Percentiles rank a stretch among this genome's conserved stretches.
These are phyloP conservation scores for Hyaloscypha bicolor DNA, from an alignment of 495 filamentous ascomycete species.

Conservation along the genomic window DNA sequence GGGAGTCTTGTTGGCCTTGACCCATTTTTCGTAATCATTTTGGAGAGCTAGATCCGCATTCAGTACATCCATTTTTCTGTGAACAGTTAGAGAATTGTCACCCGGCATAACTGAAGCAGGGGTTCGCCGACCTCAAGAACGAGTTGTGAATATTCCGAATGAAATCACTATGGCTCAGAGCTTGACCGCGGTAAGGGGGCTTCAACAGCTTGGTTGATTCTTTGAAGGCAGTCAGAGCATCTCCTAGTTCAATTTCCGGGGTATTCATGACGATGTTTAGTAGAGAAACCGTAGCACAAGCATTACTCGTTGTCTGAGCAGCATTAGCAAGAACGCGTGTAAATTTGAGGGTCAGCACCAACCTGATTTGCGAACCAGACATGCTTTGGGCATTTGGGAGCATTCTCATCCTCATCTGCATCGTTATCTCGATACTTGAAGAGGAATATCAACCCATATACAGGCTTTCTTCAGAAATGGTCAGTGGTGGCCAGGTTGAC, in stretches of 20 bases:
- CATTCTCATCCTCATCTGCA: slow-evolving; percentile 51
- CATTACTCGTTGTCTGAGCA: slow-evolving; percentile 71
- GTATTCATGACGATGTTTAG: slow-evolving; percentile 92
- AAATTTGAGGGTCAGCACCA: not conserved
- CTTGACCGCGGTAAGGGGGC: slow-evolving; percentile 73
- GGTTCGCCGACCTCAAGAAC: slow-evolving; percentile 67
- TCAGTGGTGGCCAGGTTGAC: not conserved
- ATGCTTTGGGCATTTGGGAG: slow-evolving; percentile 58
- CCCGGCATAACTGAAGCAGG: no score
- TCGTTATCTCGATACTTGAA: slow-evolving; percentile 68
- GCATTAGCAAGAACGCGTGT: slow-evolving; percentile 1
- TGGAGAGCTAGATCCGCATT: slow-evolving; percentile 72
- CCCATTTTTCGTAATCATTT: slow-evolving; percentile 49
- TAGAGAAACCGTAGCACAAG: slow-evolving; percentile 86
- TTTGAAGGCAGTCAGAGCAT: slow-evolving; percentile 69
- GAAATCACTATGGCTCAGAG: slow-evolving; percentile 72
- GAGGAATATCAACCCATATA: slow-evolving; percentile 83
- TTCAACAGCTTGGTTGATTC: slow-evolving; percentile 65
- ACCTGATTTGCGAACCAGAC: slow-evolving; percentile 97
- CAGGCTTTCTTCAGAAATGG: slow-evolving; percentile 56
- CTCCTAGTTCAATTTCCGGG: slow-evolving; percentile 61
- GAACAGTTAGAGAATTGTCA: not conserved
- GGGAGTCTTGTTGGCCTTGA: slow-evolving; percentile 40
- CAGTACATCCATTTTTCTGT: slow-evolving; percentile 77
- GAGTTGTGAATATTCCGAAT: slow-evolving; percentile 85